Evolutionary conservation across 208 protist species (phyloP).

Genomic region (Leishmania gerbilli): DNA sequence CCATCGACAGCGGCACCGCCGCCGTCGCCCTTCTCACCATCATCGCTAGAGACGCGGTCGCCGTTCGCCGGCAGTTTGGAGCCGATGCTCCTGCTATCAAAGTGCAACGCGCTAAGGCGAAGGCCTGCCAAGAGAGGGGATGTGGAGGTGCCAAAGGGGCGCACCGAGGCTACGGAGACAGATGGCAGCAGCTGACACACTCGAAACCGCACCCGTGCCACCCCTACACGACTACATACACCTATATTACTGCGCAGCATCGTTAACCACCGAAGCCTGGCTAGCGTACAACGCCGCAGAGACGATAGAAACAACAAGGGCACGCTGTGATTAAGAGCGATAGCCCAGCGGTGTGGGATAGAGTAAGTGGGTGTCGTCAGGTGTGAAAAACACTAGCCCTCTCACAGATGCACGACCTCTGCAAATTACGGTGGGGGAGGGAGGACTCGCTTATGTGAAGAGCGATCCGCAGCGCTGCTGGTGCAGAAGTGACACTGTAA

Average conservation of each 20-base stretch:
- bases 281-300: not conserved
- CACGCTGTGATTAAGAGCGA: not conserved
- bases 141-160: conserved; percentile 7
- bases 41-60: not conserved
- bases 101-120: not conserved
- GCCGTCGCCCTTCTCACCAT: not conserved
- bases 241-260: conserved; percentile 6
- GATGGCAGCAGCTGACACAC: not conserved
- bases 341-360: not conserved
- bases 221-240: not conserved
- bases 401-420: not conserved
- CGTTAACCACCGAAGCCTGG: not conserved
- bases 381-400: not conserved
- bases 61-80: not conserved
- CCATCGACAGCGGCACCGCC: not conserved
- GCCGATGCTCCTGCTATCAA: not conserved
- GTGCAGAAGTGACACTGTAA: not conserved
- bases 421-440: not conserved
- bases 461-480: not conserved
- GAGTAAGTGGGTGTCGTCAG: not conserved
- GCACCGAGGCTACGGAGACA: not conserved
- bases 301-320: not conserved
- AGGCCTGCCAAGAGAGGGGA: conserved; percentile 3
- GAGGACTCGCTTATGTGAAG: not conserved
- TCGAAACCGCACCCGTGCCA: conserved; percentile 3